Conservation (phyloP, 371 early-diverging fungal genomes). For the Mucor circinelloides region DNA sequence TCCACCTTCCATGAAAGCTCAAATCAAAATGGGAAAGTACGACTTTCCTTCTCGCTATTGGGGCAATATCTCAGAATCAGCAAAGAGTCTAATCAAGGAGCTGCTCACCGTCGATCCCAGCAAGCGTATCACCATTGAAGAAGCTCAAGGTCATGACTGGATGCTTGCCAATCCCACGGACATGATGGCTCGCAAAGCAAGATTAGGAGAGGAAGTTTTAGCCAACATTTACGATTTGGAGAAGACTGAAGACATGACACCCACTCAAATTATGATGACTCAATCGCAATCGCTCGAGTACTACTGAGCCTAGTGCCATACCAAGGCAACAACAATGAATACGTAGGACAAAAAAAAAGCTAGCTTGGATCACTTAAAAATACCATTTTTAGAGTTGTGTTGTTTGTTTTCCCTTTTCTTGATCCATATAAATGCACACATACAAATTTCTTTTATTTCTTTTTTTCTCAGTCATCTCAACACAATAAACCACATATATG, state of each 20-base stretch:
- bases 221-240: background rate
- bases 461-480: background rate
- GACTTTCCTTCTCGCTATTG: constrained; percentile 83
- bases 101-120: constrained; percentile 59
- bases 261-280: background rate
- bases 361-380: background rate
- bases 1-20: constrained; percentile 41
- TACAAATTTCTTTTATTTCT: background rate
- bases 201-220: background rate
- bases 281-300: background rate
- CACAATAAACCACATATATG: background rate
- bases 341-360: background rate
- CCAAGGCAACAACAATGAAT: background rate
- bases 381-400: background rate
- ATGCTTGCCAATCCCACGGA: constrained; percentile 9
- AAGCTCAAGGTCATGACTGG: constrained; percentile 39
- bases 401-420: background rate
- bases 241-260: background rate
- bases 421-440: background rate
- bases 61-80: constrained; percentile 78
- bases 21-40: constrained; percentile 82
- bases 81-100: constrained; percentile 60
- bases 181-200: background rate
- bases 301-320: background rate
- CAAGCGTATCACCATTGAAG: constrained; percentile 45